Conservation (phyloP, 2,329 filamentous ascomycete species). For the Fusarium staphyleae region DNA sequence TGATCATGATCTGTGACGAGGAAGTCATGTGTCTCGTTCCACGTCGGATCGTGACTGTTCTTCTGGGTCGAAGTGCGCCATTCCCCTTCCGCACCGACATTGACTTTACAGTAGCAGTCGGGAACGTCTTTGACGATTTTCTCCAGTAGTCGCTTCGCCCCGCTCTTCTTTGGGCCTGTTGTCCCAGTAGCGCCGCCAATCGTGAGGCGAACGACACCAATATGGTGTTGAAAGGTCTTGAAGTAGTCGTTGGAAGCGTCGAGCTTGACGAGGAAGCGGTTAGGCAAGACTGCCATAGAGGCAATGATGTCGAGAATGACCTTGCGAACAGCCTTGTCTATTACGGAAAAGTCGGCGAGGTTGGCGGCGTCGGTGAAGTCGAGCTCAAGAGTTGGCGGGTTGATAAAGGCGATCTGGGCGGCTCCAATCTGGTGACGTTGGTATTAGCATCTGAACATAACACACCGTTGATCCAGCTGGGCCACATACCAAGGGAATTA, state of each 20-base stretch:
- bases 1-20: conserved; percentile 39
- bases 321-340: conserved; percentile 37
- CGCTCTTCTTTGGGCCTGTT: conserved; percentile 36
- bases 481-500: conserved; percentile 34
- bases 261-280: conserved; percentile 40
- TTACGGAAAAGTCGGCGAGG: conserved; percentile 34
- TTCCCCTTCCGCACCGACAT: conserved; percentile 34
- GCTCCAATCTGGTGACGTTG: conserved; percentile 31
- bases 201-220: conserved; percentile 37
- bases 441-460: neutral
- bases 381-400: conserved; percentile 36
- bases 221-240: conserved; percentile 39
- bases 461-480: neutral
- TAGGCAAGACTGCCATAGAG: conserved; percentile 39
- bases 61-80: conserved; percentile 39
- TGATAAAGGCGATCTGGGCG: conserved; percentile 39
- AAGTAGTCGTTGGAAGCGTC: conserved; percentile 40
- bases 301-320: conserved; percentile 37
- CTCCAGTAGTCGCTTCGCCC: conserved; percentile 30
- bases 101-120: conserved; percentile 37
- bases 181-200: conserved; percentile 32
- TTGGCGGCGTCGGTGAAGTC: conserved; percentile 41
- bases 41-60: conserved; percentile 36
- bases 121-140: conserved; percentile 39
- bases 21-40: conserved; percentile 41